Base-by-base conservation (phyloP, 2,329 filamentous ascomycete species). In the Biscogniauxia sp. region DNA sequence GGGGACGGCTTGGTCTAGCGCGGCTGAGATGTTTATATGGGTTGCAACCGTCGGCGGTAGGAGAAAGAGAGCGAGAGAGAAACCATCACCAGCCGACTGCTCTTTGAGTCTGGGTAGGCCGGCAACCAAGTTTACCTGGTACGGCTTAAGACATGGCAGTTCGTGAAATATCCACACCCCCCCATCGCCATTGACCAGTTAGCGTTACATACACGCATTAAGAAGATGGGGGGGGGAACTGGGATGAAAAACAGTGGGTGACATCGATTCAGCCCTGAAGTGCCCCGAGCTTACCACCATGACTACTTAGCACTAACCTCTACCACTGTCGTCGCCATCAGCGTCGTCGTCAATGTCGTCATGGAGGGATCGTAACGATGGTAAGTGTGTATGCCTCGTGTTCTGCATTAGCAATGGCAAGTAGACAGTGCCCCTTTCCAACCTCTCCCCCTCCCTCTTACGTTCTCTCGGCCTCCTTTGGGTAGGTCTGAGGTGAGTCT, bases 1-100 rank as follows among this genome's bases (percentile, higher is more conserved):
- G 51, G 37, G 19, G 52, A 41, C 28, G 49, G 51, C 37, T 45
- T 45, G 45, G 17, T 20, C 26, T 52, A 56, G 55, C 50, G 25
- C 25, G 45, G 55, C 23, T 28, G 55, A 56, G 53, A 32, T n/a
- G 28, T 17, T 51, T 45, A 51, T 56, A 51, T 20, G 23, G 19
- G 50, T 51, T 51, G 50, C 50, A 51, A 51, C 50, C 19, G 50
- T 51, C 50, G 19, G 19, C 17, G 19, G 37, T 45, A 45, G 11
- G 13, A 45, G 37, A n/a, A 3, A 6, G 11, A 45, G 37, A 32
- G 6, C 28, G 28, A 32, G 28, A 8, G 28, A 32, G 28, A 32
- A 32, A 32, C 4, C 28, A 32, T 32, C 28, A 7, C 28, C 28
- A 32, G 28, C 28, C 28, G 28, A 17, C 37, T 45, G 37, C 37